Conservation (phyloP, 1,284 basidiomycete species). For the Moesziomyces globuligerus region DNA sequence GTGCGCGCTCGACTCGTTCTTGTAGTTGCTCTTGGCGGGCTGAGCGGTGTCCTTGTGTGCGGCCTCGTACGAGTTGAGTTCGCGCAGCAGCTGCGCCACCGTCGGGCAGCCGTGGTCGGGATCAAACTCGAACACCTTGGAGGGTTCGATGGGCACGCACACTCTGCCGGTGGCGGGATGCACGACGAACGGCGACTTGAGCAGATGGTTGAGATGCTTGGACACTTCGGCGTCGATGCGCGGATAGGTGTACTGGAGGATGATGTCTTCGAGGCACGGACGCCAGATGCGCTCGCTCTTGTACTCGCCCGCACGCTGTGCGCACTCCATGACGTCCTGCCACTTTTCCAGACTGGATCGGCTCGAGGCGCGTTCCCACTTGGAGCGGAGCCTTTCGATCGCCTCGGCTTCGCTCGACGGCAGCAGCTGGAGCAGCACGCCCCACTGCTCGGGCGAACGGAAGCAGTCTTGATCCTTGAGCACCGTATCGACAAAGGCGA, state of each 20-base stretch:
- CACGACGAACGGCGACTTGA: slow-evolving; percentile 96
- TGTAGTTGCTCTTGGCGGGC: slow-evolving; percentile 40
- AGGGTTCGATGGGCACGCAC: slow-evolving; percentile 90
- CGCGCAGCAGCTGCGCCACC: slow-evolving; percentile 80
- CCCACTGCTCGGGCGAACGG: slow-evolving; percentile 76
- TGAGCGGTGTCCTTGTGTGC: slow-evolving; percentile 65
- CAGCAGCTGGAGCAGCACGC: slow-evolving; percentile 79
- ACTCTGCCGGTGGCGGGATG: slow-evolving; percentile 96
- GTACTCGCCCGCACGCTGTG: slow-evolving; percentile 61
- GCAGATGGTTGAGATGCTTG: slow-evolving; percentile 95
- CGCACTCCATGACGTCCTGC: slow-evolving; percentile 73
- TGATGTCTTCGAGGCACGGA: slow-evolving; percentile 76
- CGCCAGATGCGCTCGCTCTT: slow-evolving; percentile 57
- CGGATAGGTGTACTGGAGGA: slow-evolving; percentile 95
- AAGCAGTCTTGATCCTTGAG: slow-evolving; percentile 90
- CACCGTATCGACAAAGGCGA: slow-evolving; percentile 77
- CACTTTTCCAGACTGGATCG: slow-evolving; percentile 78
- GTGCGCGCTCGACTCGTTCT: slow-evolving; percentile 29
- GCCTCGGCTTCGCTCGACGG: slow-evolving; percentile 69
- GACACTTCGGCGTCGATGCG: slow-evolving; percentile 96
- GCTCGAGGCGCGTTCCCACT: slow-evolving; percentile 75
- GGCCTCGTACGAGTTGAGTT: slow-evolving; percentile 74
- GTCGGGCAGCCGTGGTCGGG: slow-evolving; percentile 83
- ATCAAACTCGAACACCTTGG: slow-evolving; percentile 82
- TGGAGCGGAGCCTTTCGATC: slow-evolving; percentile 69